Base-by-base conservation (phyloP, 148 eudicot genomes). In the Talinum fruticosum region DNA sequence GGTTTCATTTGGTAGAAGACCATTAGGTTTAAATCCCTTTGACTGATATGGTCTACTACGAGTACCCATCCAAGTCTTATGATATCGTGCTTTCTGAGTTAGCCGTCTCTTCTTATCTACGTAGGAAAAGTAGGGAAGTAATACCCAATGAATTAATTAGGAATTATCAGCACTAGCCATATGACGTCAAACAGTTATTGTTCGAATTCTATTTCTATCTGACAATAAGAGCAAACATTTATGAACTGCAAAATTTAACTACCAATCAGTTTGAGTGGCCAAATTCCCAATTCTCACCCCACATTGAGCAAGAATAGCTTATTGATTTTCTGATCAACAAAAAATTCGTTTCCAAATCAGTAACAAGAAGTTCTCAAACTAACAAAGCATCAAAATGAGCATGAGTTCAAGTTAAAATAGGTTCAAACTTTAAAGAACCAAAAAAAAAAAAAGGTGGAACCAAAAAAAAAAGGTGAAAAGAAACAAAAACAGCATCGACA, bases 1-100 rank as follows among this genome's bases (percentile, higher is more conserved):
- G 41, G 87, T 82, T 77, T 74, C 87, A 77, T 85, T 84, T 13
- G 86, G 87, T 77, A 90, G 16, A 38, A 94, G 87, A 75, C 98
- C 98, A 71, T 89, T 94, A 16, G 87, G 87, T 80, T 80, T 75
- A n/a, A 86, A 79, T 69, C 84, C 84, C 73, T 82, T 74, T 13
- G 32, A 37, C 34, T 69, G 86, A 8, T 64, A 33, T 65, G 75
- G 8, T 68, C 33, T 75, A 37, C 66, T 66, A 73, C 49, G 75
- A 73, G 66, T 69, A 74, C 77, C 86, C 86, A 83, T 83, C 38
- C 24, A 78, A 47, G 24, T 44, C 44, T 32, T 66, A 34, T 51
- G 59, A 59, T 62, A 5, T 49, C 72, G 62, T 44, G 36, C 64
- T 49, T 72, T 33, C 66, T 59, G 74, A 19, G 38, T 34, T 4